Percentiles rank a stretch among this genome's conserved stretches.
These are phyloP conservation scores for Tulasnella sp. DNA, from an alignment of 768 basidiomycete species.

Conservation along the genomic window DNA sequence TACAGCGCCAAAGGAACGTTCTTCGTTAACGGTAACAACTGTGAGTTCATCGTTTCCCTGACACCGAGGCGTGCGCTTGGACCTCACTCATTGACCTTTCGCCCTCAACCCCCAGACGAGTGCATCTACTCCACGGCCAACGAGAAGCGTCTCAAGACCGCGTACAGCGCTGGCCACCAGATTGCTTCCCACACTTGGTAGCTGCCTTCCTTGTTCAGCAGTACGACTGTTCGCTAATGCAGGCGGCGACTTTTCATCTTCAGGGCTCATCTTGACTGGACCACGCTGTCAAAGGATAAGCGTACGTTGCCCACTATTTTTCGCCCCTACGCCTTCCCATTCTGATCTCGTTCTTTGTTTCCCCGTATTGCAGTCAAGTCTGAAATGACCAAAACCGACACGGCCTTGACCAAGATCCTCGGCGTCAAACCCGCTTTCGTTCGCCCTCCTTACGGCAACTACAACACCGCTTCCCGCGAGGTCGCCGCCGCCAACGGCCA, in stretches of 20 bases:
- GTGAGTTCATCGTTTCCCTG: neutral
- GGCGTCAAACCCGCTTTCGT: conserved; percentile 18
- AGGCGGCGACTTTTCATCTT: neutral
- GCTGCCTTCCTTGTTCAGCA: neutral
- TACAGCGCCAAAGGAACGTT: neutral
- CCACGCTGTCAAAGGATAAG: neutral
- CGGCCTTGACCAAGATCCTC: conserved; percentile 13
- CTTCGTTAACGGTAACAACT: conserved; percentile 2
- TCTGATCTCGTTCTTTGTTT: no score
- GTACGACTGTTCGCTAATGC: neutral
- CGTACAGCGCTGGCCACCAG: neutral
- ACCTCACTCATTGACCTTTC: no score
- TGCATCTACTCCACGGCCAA: neutral
- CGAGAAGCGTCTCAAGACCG: neutral
- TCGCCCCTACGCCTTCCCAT: no score
- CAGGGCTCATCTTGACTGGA: neutral
- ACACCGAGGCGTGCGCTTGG: no score
- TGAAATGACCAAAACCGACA: conserved; percentile 2
- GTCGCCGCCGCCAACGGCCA: neutral
- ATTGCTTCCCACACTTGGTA: conserved; percentile 7
- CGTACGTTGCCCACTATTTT: neutral
- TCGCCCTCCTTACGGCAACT: conserved; percentile 18
- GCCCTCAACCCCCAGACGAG: neutral
- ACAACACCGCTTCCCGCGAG: conserved; percentile 2
- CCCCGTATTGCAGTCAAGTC: neutral